Evolutionary conservation across 2,329 filamentous ascomycete species (phyloP), one percentile per base, ranked within the genome.

Genomic region (Calonectria pseudoreteaudii): DNA sequence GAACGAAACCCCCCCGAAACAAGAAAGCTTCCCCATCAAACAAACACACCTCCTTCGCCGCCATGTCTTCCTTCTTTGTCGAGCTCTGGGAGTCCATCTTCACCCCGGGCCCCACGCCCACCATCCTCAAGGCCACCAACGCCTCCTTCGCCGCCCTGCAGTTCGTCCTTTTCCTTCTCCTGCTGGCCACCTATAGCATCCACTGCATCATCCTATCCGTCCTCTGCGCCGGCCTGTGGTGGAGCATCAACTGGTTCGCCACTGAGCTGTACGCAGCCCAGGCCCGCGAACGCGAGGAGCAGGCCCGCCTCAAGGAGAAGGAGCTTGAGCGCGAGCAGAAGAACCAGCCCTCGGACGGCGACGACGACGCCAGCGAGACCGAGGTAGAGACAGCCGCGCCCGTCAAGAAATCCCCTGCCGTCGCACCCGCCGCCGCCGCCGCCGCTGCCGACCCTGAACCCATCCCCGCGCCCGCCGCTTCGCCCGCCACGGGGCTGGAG

Each of bases 181-280:
- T 98, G 67, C 74, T 95, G 78, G 93, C 92, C 71, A 99, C 96
- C 10, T 92, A 94, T 85, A 98, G 94, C 86, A 90, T 98, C 76
- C 97, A 98, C 88, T 98, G 98, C 82, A 84, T 95, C 76, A 89
- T 96, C 72, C 90, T 99, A 8, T 98, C 95, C 16, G 81, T 93
- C 72, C 88, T 99, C 13, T 95, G 92, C 76, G 96, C 87, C 38
- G 94, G 94, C 6, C 89, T 98, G 44, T 99, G 97, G 97, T 95
- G 91, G 87, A 92, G 94, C 71, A 96, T 98, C 86, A 98, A 98
- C 90, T 99, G 97, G 97, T 98, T 99, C 82, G 95, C 95, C 70
- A 86, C 86, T 58, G 96, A 92, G 86, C 83, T 92, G 64, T 86
- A 85, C 74, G 82, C 83, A 65, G 86, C 86, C 47, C 83, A 86